A percentile compares a stretch with the other conserved stretches of the same genome.
Conservation (phyloP, 164 flowering plant species). For the Brasenia schreberi region DNA sequence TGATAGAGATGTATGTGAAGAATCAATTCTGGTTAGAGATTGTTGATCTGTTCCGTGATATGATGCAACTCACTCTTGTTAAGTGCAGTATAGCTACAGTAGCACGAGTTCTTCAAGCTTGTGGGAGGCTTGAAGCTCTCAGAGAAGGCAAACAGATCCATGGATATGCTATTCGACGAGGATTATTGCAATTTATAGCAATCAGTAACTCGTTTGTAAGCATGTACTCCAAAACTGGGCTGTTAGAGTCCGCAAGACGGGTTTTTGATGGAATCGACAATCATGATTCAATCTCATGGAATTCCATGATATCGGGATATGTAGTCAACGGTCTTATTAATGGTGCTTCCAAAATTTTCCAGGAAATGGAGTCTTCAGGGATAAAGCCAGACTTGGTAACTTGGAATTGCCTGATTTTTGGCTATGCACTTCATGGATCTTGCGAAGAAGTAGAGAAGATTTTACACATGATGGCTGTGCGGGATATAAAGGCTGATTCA, state of each 20-base stretch:
- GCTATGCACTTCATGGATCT: conserved; percentile 32
- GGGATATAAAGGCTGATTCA: no score
- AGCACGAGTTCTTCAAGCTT: conserved; percentile 41
- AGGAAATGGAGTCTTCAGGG: conserved; percentile 24
- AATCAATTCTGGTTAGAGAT: conserved; percentile 20
- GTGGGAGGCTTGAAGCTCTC: conserved; percentile 32
- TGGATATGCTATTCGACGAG: conserved; percentile 34
- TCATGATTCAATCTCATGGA: conserved; percentile 42
- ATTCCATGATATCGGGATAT: conserved; percentile 51
- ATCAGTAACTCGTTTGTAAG: conserved; percentile 40
- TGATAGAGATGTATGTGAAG: conserved; percentile 22
- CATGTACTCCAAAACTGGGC: conserved; percentile 35
- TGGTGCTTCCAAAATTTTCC: conserved; percentile 36
- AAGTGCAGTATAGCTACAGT: conserved; percentile 20
- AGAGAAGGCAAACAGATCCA: conserved; percentile 51
- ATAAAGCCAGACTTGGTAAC: conserved; percentile 43
- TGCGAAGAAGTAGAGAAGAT: conserved; percentile 20
- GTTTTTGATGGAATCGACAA: conserved; percentile 42
- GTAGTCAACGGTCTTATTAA: conserved; percentile 30
- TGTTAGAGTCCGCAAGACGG: conserved; percentile 27
- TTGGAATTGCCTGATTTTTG: conserved; percentile 56
- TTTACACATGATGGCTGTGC: conserved; percentile 6
- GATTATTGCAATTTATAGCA: conserved; percentile 15
- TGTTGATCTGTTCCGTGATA: conserved; percentile 23
- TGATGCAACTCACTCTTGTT: conserved; percentile 36